Evolutionary conservation across 768 basidiomycete species (phyloP), one percentile per base, ranked within the genome.

Genomic region (Leucocoprinus birnbaumii): DNA sequence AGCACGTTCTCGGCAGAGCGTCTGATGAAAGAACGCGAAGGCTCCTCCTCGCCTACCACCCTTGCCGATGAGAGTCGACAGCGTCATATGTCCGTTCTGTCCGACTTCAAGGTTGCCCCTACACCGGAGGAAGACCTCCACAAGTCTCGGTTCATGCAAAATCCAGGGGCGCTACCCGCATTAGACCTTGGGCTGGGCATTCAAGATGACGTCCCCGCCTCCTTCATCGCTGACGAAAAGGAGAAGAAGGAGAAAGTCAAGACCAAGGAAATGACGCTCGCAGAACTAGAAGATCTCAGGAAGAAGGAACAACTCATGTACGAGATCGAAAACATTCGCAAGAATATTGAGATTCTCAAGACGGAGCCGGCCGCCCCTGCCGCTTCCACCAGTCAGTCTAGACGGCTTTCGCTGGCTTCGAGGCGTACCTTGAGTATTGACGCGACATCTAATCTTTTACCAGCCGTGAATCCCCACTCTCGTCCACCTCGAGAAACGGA

Each of bases 241-340:
- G 49, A 58, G 47, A 55, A 53, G 43, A 40, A 38, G 18, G 49
- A 58, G 51, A 53, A 50, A 27, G 53, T 53, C 13, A 59, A 59
- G 27, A 44, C 68, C 16, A 71, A 76, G 27, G 67, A 73, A 1
- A 48, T 55, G 47, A 55, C 26, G 35, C 7, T 55, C 14, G 67
- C 68, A 26, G 80, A 84, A 55, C 60, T 82, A 52, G 82, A 83
- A 48, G 85, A 85, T 38, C 65, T 86, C 31, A 82, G 78, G 66
- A 80, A 79, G 62, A 89, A 88, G 66, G 81, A 90, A 65, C 81
- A 84, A 44, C 77, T 93, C 4, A 71, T 90, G 43, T 75, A 80
- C 21, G 90, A 93, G 68, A 93, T 93, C 41, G 83, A 88, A 63
- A 86, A 80, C 11, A 89, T 93, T 57, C 82, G 90, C 48, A 77